Evolutionary conservation across 2,329 filamentous ascomycete genomes (phyloP), one percentile per base, ranked within the genome.

Genomic region (Fulvia fulva): DNA sequence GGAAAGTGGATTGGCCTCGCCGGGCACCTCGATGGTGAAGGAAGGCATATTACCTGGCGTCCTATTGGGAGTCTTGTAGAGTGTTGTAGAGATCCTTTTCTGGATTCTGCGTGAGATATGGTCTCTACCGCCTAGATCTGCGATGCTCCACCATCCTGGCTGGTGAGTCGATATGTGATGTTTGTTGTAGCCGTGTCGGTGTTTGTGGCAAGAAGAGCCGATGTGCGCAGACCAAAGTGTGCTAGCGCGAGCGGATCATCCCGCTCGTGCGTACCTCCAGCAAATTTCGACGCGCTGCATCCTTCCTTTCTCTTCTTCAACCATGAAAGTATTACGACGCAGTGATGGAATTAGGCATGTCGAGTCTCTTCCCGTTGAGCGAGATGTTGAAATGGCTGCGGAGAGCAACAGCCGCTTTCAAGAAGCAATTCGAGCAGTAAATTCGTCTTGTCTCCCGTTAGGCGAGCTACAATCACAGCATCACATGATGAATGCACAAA

Each of bases 1-100:
- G 7, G 76, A 80, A 23, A 82, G 74, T 8, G 80, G 80, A 58
- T 78, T 91, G 46, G 91, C 88, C 77, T 94, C 91, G 64, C 89
- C 91, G 6, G 89, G 83, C 59, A 91, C 86, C 77, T 96, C 91
- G 70, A 95, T 71, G 19, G 58, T 47, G 51, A 65, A 66, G n/a
- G 64, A 64, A 51, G 64, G 58, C 64, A 66, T 64, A n/a, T n/a
- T n/a, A n/a, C n/a, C n/a, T n/a, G n/a, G n/a, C n/a, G n/a, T n/a
- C n/a, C 19, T 51, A 41, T 9, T 52, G 16, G 46, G 30, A 37
- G 12, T 41, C 37, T 16, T n/a, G 28, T 49, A n/a, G 3, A 34
- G 30, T 34, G 30, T n/a, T n/a, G n/a, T n/a, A n/a, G n/a, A n/a
- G 3, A 34, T 34, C 8, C 6, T 11, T 14, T 34, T 3, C 30